A percentile compares a stretch with the other conserved stretches of the same genome.
Conservation (phyloP, 1,284 basidiomycete species). For the Chalciporus sp. region DNA sequence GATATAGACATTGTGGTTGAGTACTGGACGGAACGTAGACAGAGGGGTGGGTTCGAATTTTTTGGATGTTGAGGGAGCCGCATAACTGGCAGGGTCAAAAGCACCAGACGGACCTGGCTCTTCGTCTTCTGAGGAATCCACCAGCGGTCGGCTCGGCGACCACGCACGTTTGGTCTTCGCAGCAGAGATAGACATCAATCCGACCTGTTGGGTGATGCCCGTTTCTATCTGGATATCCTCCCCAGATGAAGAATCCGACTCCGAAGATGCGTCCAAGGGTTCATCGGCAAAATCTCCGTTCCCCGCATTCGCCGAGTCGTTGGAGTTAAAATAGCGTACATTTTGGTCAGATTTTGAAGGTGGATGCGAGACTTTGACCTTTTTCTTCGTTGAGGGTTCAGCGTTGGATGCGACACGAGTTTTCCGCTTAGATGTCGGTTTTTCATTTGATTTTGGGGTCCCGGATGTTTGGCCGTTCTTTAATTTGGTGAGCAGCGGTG, state of each 20-base stretch:
- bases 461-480: neutral
- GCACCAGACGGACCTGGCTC: conserved; percentile 24
- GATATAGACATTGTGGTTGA: conserved; percentile 12
- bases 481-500: conserved; percentile 5
- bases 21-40: conserved; percentile 25
- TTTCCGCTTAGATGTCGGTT: conserved; percentile 26
- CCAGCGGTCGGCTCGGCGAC: conserved; percentile 54
- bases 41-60: conserved; percentile 6
- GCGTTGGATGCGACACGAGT: neutral
- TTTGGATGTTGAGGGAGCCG: neutral
- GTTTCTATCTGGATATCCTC: conserved; percentile 31
- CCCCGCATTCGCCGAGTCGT: conserved; percentile 37
- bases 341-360: conserved; percentile 11
- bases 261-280: conserved; percentile 37
- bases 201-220: conserved; percentile 9
- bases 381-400: conserved; percentile 22
- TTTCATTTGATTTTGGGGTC: neutral
- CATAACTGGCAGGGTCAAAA: neutral
- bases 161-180: conserved; percentile 41
- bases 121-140: conserved; percentile 51
- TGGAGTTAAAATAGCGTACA: conserved; percentile 40
- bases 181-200: conserved; percentile 7
- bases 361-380: conserved; percentile 15
- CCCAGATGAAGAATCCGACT: conserved; percentile 28
- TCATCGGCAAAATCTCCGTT: conserved; percentile 37